Percentiles rank a stretch among this genome's conserved stretches.
These are phyloP conservation scores for Malassezia dermatis DNA, from an alignment of 1,284 basidiomycete genomes.

Conservation along the genomic window DNA sequence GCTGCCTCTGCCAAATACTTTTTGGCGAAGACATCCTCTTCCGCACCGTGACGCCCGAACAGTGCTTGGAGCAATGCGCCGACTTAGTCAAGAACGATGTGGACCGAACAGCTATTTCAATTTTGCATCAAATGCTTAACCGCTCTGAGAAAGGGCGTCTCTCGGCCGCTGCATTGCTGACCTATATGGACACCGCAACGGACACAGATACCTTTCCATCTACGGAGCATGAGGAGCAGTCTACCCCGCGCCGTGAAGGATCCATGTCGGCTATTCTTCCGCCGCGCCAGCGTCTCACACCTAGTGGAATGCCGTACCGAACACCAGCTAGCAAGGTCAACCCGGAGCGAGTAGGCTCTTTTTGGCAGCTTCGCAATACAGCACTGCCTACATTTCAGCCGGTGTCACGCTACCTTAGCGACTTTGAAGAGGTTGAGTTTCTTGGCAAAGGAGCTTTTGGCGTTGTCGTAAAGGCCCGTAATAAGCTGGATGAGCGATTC, in stretches of 20 bases:
- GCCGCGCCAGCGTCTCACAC: not conserved
- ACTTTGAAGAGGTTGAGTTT: slow-evolving; percentile 47
- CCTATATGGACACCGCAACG: not conserved
- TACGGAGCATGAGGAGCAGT: not conserved
- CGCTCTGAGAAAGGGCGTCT: not conserved
- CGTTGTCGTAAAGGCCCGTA: slow-evolving; percentile 82
- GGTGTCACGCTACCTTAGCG: slow-evolving; percentile 39
- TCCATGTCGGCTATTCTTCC: not conserved
- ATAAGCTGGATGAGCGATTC: slow-evolving; percentile 56
- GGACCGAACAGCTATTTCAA: not conserved
- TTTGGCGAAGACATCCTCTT: slow-evolving; percentile 29
- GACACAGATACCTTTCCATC: not conserved
- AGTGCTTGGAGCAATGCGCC: slow-evolving; percentile 13
- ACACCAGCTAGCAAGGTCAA: not conserved
- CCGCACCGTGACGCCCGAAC: slow-evolving; percentile 27
- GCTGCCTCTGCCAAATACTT: slow-evolving; percentile 40
- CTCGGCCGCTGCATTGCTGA: not conserved
- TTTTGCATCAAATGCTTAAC: not conserved
- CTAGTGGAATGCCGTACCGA: not conserved
- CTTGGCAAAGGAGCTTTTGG: slow-evolving; percentile 80
- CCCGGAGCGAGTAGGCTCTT: slow-evolving; percentile 18
- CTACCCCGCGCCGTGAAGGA: not conserved
- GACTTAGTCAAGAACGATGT: not conserved
- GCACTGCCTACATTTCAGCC: slow-evolving; percentile 9
- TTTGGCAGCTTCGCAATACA: slow-evolving; percentile 37